Base-by-base conservation (phyloP, 2,329 filamentous ascomycete genomes). In the Penicillium rolfsii region DNA sequence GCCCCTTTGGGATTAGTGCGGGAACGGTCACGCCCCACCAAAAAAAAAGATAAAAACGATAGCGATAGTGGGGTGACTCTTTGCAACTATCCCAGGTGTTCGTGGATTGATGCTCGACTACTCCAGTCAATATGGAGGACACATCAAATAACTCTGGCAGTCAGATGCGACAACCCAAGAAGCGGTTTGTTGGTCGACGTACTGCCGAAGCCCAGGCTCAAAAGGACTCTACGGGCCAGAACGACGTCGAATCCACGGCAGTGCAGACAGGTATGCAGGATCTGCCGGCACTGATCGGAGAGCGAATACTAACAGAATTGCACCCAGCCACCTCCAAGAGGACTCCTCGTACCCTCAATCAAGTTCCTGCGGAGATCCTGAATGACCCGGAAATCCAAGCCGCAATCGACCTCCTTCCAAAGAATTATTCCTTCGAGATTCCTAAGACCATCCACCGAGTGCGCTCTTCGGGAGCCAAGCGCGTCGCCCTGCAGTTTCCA, bases 351-450 rank as follows among this genome's bases (percentile, higher is more conserved):
- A 86, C 93, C n/a, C 79, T 98, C 62, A 98, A 97, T 74, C 91
- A 95, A 73, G 91, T 99, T 1, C 94, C 95, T 2, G 84, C 88
- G 16, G 90, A 94, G 65, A 97, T 99, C 64, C 83, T 95, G 22
- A 85, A 96, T 65, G 90, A 99, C 71, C 82, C 88, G 52, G 91
- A 90, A 52, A 90, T 99, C 71, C 94, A 94, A 76, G 89, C 88
- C 48, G 95, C 95, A 3, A 93, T 98, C 60, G 84, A 87, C 5
- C 85, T 99, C 35, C 86, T 99, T 2, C 95, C 95, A 1, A 82
- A 87, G n/a, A 99, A 99, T 81, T 99, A 99, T 84, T 94, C 91
- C 70, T 99, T 99, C 75, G 95, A 99, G 80, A 93, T 99, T 58
- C 95, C 92, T 74, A 99, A 99, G 81, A 99, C 95, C 8, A 96